Percentiles rank a stretch among this genome's conserved stretches.
phyloP scores from a whole-genome alignment of 768 basidiomycete species.

The Pleurotus giganteus region DNA sequence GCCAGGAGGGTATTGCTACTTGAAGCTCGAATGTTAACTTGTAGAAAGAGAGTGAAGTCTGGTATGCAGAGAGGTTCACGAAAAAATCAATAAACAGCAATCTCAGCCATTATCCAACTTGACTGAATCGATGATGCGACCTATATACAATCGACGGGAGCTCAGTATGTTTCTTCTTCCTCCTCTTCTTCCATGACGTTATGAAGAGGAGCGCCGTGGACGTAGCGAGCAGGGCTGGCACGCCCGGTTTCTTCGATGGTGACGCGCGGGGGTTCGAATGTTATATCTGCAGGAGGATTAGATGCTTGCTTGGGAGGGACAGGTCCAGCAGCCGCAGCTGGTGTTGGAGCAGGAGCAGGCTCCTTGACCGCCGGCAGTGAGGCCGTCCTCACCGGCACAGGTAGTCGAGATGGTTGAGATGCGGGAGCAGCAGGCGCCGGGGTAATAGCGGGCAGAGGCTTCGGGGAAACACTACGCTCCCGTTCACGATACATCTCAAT shows the following conservation, averaged over 20 bases:
- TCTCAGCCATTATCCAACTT: conserved; percentile 6
- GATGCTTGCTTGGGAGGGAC: conserved; percentile 22
- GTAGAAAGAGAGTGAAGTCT: background rate
- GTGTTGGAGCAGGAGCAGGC: conserved; percentile 22
- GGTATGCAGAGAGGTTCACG: background rate
- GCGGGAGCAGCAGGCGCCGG: conserved; percentile 17
- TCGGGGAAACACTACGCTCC: conserved; percentile 46
- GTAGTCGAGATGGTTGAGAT: conserved; percentile 38
- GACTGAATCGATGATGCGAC: background rate
- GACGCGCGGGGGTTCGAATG: conserved; percentile 29
- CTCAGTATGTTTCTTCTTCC: conserved; percentile 38
- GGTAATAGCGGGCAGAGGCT: conserved; percentile 17
- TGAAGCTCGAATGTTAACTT: background rate
- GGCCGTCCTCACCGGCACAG: conserved; percentile 28
- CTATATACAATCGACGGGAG: background rate
- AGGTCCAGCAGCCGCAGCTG: conserved; percentile 20
- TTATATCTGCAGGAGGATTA: conserved; percentile 22
- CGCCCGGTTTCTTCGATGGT: conserved; percentile 48
- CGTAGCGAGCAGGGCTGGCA: conserved; percentile 68
- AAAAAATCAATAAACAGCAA: background rate
- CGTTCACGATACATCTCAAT: conserved; percentile 86
- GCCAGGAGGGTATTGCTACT: conserved; percentile 5
- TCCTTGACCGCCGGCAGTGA: conserved; percentile 21
- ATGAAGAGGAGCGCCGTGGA: conserved; percentile 84
- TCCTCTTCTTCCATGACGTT: conserved; percentile 86